Evolutionary conservation across 345 rosid genomes (phyloP).

Genomic region (Iberis pinnata): DNA sequence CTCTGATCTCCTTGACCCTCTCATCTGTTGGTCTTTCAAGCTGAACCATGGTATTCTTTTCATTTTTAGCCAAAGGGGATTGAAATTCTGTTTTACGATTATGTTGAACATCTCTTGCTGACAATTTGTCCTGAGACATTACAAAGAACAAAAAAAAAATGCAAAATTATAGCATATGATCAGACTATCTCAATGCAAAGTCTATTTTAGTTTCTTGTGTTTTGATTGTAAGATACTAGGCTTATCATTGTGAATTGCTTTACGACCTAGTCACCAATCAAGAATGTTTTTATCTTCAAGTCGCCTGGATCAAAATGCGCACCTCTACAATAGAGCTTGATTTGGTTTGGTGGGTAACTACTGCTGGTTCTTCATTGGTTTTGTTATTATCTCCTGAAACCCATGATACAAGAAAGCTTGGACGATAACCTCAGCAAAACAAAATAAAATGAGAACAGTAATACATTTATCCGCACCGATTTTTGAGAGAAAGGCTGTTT

Average conservation of each 20-base stretch:
- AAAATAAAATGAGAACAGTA: background rate
- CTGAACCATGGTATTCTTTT: constrained; percentile 32
- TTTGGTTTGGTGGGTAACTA: constrained; percentile 26
- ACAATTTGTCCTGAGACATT: constrained; percentile 33
- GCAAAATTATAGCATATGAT: constrained; percentile 1
- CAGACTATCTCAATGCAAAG: constrained; percentile 5
- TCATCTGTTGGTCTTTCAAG: constrained; percentile 33
- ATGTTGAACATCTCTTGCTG: constrained; percentile 29
- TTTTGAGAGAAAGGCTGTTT: constrained; percentile 23
- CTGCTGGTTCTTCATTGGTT: constrained; percentile 28
- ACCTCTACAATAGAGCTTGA: constrained; percentile 40
- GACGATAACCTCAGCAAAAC: background rate
- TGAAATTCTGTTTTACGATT: constrained; percentile 24
- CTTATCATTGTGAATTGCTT: constrained; percentile 8
- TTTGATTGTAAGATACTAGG: constrained; percentile 1
- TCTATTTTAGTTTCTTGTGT: constrained; percentile 1
- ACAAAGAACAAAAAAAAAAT: background rate
- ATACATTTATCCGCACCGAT: constrained; percentile 31
- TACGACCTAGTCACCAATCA: constrained; percentile 11
- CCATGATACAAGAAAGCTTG: constrained; percentile 18
- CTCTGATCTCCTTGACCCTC: constrained; percentile 68
- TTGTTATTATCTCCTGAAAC: constrained; percentile 43
- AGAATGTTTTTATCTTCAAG: constrained; percentile 5
- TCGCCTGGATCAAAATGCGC: background rate
- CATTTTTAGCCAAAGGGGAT: constrained; percentile 35